Conservation (phyloP, 495 filamentous ascomycete species). For the Neurospora cerealis region DNA sequence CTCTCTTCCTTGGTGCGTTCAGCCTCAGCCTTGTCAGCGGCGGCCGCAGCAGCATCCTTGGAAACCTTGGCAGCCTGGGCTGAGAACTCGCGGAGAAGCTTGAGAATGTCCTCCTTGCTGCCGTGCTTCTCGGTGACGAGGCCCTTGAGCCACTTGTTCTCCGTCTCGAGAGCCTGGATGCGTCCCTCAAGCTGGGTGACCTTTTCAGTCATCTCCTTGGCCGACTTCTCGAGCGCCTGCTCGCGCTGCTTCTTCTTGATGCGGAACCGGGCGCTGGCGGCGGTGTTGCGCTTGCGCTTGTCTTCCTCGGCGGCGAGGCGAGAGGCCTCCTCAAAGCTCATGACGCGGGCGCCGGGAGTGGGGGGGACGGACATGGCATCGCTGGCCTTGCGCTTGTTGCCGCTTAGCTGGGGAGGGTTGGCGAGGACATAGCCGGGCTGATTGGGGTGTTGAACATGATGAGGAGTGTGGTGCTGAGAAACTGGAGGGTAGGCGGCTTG, state of each 20-base stretch:
- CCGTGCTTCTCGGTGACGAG: constrained; percentile 88
- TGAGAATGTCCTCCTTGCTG: constrained; percentile 39
- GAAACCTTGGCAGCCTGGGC: constrained; percentile 7
- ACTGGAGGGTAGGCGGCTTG: constrained; percentile 27
- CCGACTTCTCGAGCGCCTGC: constrained; percentile 78
- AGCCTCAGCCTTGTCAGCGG: not conserved
- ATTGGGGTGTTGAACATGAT: not conserved
- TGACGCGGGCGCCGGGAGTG: constrained; percentile 15
- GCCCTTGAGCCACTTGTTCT: constrained; percentile 95
- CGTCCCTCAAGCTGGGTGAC: constrained; percentile 67
- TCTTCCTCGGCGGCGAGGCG: constrained; percentile 87
- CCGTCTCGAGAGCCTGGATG: constrained; percentile 80
- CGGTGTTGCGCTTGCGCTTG: constrained; percentile 92
- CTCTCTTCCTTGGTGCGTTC: constrained; percentile 3
- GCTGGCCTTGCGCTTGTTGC: constrained; percentile 43
- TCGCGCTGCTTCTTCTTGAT: constrained; percentile 99
- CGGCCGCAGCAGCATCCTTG: not conserved
- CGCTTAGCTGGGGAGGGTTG: constrained; percentile 25
- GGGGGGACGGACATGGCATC: constrained; percentile 23
- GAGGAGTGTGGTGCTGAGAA: constrained; percentile 23
- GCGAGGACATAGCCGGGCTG: constrained; percentile 31
- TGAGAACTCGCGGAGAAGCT: constrained; percentile 32
- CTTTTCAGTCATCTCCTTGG: constrained; percentile 86
- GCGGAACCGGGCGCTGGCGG: constrained; percentile 87
- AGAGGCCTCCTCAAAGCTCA: constrained; percentile 57